Base-by-base conservation (phyloP, 192 early-diverging fungal species). In the Dissophora ornata region DNA sequence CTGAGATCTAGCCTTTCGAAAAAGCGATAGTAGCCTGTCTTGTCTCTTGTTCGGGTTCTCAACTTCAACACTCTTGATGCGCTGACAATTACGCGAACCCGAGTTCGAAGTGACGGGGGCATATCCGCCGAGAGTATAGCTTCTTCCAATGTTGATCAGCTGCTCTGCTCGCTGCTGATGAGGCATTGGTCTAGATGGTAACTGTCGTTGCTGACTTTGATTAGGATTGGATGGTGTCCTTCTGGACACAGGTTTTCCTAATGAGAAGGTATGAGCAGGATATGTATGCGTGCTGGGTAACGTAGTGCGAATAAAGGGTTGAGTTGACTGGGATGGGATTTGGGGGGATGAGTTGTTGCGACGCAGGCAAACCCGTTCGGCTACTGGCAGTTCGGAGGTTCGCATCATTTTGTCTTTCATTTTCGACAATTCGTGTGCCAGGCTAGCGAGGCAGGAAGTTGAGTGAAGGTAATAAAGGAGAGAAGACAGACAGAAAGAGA, bases 1-100 rank as follows among this genome's bases (percentile, higher is more conserved):
- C 24, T 60, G 57, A 21, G 57, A 60, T 46, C 57, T 60, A 1
- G 57, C 57, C 44, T 60, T 60, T 11, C 28, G 57, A 46, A 48
- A 46, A 7, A 60, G 44, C 24, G 42, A 30, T 21, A 46, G 44
- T 8, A 48, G 30, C 42, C 44, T 48, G 4, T 33, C 22, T 15
- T 48, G 26, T 9, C 42, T 42, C 10, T 46, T 21, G 21, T 19
- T 19, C 24, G 21, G 15, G 22, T 57, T 13, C 10, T 25, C 15
- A 41, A 19, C 9, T 21, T 41, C 44, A 16, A 21, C 15, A 33
- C 44, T 33, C 13, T 46, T 33, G 21, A 48, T 11, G 30, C 19
- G 57, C 3, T 25, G 24, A 18, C 42, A 42, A 34, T 10, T n/a
- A n/a, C n/a, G 32, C 22, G 22, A 25, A 2, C 3, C 3, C 26